Evolutionary conservation across 176 grass and related monocot species (phyloP).

Genomic region (Elymus sibiricus): DNA sequence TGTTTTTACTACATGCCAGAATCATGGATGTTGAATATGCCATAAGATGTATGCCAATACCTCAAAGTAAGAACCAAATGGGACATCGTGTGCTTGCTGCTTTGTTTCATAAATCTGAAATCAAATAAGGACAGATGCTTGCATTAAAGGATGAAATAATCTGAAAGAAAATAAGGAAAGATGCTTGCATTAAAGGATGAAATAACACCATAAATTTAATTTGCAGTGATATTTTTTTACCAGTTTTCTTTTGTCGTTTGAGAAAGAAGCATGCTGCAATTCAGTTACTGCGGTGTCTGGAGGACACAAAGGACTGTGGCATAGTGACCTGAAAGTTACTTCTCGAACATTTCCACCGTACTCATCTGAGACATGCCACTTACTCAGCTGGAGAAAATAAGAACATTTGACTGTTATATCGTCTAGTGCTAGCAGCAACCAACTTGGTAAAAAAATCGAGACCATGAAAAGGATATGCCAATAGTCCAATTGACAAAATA

Average conservation of each 20-base stretch:
- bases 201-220: conserved; percentile 12
- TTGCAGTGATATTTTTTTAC: conserved; percentile 33
- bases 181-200: conserved; percentile 12
- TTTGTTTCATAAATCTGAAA: conserved; percentile 89
- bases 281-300: conserved; percentile 88
- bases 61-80: conserved; percentile 98
- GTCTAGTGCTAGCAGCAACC: conserved; percentile 17
- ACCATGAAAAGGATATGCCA: conserved; percentile 9
- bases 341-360: conserved; percentile 70
- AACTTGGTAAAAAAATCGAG: conserved; percentile 28
- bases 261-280: conserved; percentile 66
- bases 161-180: background rate
- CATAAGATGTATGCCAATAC: conserved; percentile 37
- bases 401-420: conserved; percentile 19
- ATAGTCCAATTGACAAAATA: conserved; percentile 30
- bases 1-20: background rate
- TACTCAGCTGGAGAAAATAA: conserved; percentile 54
- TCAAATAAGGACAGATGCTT: background rate
- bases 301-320: conserved; percentile 94
- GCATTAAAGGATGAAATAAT: background rate
- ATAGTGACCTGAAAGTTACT: conserved; percentile 82
- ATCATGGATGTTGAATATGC: background rate
- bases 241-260: conserved; percentile 62
- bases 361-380: conserved; percentile 63
- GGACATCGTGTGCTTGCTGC: conserved; percentile 96